Conservation (phyloP, 1,139 yeast genomes). For the Pichia sp. region DNA sequence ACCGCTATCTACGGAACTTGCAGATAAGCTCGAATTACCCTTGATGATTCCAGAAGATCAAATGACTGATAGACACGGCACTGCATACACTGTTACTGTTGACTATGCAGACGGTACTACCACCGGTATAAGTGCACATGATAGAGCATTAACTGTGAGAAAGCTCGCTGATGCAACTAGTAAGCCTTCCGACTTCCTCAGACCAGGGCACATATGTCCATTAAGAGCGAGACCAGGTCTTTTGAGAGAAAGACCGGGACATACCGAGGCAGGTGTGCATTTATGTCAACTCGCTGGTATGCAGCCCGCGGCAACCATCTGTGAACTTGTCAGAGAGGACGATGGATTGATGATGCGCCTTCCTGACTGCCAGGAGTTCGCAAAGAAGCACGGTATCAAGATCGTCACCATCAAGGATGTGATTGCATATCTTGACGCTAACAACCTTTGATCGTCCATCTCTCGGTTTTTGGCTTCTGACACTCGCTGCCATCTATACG, state of each 20-base stretch:
- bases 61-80: conserved; percentile 82
- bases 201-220: conserved; percentile 94
- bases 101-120: conserved; percentile 84
- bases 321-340: conserved; percentile 88
- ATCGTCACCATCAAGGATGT: conserved; percentile 77
- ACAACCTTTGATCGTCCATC: conserved; percentile 7
- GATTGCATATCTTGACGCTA: conserved; percentile 44
- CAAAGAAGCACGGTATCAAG: conserved; percentile 55
- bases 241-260: conserved; percentile 81
- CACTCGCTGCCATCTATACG: too few species aligned
- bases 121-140: conserved; percentile 96
- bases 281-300: conserved; percentile 70
- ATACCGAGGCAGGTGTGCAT: conserved; percentile 96
- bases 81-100: conserved; percentile 92
- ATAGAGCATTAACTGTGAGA: conserved; percentile 78
- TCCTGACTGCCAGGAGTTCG: conserved; percentile 73
- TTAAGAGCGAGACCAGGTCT: conserved; percentile 87
- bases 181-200: conserved; percentile 59
- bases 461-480: too few species aligned
- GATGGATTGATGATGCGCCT: conserved; percentile 97
- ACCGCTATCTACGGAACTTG: conserved; percentile 71
- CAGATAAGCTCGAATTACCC: conserved; percentile 74
- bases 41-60: conserved; percentile 51
- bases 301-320: conserved; percentile 84
- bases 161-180: conserved; percentile 57